Evolutionary conservation across 2,329 filamentous ascomycete species (phyloP), one percentile per base, ranked within the genome.

Genomic region (Rutstroemia sp.): DNA sequence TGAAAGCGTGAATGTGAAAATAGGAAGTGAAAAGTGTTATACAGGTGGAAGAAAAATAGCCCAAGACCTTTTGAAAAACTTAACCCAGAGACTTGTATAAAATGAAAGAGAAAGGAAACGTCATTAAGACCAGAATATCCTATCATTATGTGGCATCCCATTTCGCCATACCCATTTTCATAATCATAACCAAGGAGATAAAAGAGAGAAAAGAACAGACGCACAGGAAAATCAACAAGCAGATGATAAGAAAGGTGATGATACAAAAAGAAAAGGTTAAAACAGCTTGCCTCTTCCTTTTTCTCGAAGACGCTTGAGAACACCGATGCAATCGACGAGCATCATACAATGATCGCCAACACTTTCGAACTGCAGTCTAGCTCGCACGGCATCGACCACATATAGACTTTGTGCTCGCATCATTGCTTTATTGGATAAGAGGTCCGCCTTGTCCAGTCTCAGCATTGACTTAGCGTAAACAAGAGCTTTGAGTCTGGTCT

Each of bases 321-420:
- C 79, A 2, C 73, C 69, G 3, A 80, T 71, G 6, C 79, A 78
- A 62, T 84, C 80, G 23, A 77, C 72, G 45, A 79, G 76, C 50
- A 82, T 64, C 48, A 76, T 73, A 61, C 73, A 81, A 50, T 73
- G 72, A 19, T 72, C 71, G 5, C 76, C 78, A 3, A 76, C 66
- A 39, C 76, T 78, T 51, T 82, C 80, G 44, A 65, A 66, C 63
- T 78, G 76, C 44, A 84, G 68, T 44, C 73, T 68, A 37, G 73
- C 69, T 16, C 73, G 71, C 6, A 76, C 77, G 58, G 81, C 70
- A 12, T 73, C 70, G n/a, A 83, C 72, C 3, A 81, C 73, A 5
- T 69, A 71, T 19, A 67, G 67, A 3, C 74, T 76, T 51, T 76
- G 75, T n/a, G 71, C 69, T 46, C 72, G 72, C 25, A 73, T 70